Base-by-base conservation (phyloP, 2,329 filamentous ascomycete genomes). In the Capronia epimyces region DNA sequence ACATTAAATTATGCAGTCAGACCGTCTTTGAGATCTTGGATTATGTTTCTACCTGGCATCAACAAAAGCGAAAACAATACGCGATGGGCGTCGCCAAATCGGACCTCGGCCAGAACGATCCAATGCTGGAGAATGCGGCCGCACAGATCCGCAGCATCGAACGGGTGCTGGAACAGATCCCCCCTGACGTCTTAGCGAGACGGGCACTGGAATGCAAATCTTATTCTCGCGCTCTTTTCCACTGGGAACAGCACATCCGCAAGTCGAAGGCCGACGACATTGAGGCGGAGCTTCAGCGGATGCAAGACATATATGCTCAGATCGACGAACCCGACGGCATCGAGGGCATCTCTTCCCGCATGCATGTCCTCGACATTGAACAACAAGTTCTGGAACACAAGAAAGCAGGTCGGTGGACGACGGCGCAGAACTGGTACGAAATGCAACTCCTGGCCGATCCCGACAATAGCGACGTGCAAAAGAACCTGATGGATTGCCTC, bases 311-410 rank as follows among this genome's bases (percentile, higher is more conserved):
- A 15, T 99, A 98, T 67, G 88, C 89, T 1, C 87, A 96, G 61
- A 97, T 99, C 54, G 93, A 99, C 63, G 93, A 99, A 62, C 94
- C 93, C 0, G 93, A 99, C 67, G 90, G 91, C 1, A 83, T 98
- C 27, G 90, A 97, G 65, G 93, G 93, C 2, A 91, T 98, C 54
- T 95, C 91, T 1, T 83, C 89, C 16, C 86, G 93, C 65, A 74
- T 97, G 2, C 85, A 86, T 52, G 82, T 89, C 9, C 74, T 97
- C n/a, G 87, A 94, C 59, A 84, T 96, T 43, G 87, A 95, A 53
- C 91, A 96, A 65, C 90, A 97, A 65, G 86, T 96, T 25, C 76
- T 96, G 49, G 89, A 94, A 62, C 89, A 98, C 69, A 82, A 87
- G 50, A 97, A 95, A 67, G 87, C 90, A 16, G 93, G 93, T 3